These are phyloP conservation scores for Malassezia slooffiae DNA, from an alignment of 1,284 basidiomycete genomes.

Conservation along the genomic window DNA sequence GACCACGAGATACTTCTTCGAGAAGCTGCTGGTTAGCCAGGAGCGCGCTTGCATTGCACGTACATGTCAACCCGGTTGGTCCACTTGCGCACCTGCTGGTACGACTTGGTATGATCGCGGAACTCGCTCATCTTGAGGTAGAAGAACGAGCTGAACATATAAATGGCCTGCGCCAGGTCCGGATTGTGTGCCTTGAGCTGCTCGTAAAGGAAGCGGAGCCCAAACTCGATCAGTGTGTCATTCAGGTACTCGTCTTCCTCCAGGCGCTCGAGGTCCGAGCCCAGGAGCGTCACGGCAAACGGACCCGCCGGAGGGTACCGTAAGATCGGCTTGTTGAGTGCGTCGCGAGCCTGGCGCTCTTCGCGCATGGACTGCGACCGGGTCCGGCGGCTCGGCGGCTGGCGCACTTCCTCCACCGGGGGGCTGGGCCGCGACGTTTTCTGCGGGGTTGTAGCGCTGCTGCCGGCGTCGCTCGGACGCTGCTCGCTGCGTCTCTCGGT, in stretches of 20 bases:
- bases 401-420: neutral
- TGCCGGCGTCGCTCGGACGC: too few relatives aligned
- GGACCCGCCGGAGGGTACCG: constrained; percentile 26
- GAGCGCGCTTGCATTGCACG: neutral
- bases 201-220: constrained; percentile 61
- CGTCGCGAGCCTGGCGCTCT: neutral
- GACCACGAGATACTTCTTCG: constrained; percentile 80
- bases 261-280: constrained; percentile 25
- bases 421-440: neutral
- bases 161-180: constrained; percentile 60
- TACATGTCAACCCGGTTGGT: constrained; percentile 69
- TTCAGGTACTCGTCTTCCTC: constrained; percentile 54
- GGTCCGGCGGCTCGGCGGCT: neutral
- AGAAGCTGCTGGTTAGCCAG: constrained; percentile 54
- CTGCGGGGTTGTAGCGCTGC: too few relatives aligned
- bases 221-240: constrained; percentile 90
- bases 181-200: constrained; percentile 49
- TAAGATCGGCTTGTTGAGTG: constrained; percentile 14
- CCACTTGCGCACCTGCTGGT: constrained; percentile 83
- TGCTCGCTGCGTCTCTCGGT: too few relatives aligned
- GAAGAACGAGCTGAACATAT: constrained; percentile 95
- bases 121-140: constrained; percentile 77
- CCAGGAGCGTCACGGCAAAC: constrained; percentile 24
- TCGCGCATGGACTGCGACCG: neutral
- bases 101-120: constrained; percentile 51